Base-by-base conservation (phyloP, 2,329 filamentous ascomycete genomes). In the Ceratocystis lukuohia region DNA sequence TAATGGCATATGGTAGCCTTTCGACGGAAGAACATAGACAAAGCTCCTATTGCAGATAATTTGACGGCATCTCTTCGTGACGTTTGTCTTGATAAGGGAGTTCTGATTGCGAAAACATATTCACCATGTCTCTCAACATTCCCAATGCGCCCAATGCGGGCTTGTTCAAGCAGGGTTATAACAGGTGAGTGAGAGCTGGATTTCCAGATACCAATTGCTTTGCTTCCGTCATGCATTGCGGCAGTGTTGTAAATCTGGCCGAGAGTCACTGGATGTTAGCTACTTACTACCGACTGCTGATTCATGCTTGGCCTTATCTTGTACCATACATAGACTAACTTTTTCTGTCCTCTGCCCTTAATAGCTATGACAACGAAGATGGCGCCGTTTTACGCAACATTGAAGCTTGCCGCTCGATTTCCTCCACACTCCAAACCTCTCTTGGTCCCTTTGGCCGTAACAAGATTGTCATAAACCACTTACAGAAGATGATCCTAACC, bases 391-490 rank as follows among this genome's bases (percentile, higher is more conserved):
- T 97, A 71, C 91, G 94, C 75, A 99, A 99, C 78, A 97, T 99
- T 79, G 95, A 99, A 75, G 94, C 95, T 75, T 99, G 94, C 81
- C 86, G 92, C 70, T 90, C 94, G 71, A 97, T 99, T 77, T 87
- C 94, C 68, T 89, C 89, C 73, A 99, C 94, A 64, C 94, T 99
- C 62, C 91, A 96, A 81, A 97, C 94, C 67, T 97, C 94, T 59
- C 84, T 99, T 45, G 95, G 94, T 64, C 94, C 94, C 68, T 96
- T 96, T 78, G 94, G 94, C 74, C 89, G 94, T 78, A 99, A 99
- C 83, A 99, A 99, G 82, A 92, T 99, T 75, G 91, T 99, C 80
- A 97, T 99, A 82, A 99, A 99, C 82, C 95, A 99, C 80, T 83
- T 99, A 70, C 91, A 96, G 78, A 99, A 99, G 83, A 96, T 99